phyloP scores from a whole-genome alignment of 805 yeast species.

The Sugiyamaella mastotermitis region DNA sequence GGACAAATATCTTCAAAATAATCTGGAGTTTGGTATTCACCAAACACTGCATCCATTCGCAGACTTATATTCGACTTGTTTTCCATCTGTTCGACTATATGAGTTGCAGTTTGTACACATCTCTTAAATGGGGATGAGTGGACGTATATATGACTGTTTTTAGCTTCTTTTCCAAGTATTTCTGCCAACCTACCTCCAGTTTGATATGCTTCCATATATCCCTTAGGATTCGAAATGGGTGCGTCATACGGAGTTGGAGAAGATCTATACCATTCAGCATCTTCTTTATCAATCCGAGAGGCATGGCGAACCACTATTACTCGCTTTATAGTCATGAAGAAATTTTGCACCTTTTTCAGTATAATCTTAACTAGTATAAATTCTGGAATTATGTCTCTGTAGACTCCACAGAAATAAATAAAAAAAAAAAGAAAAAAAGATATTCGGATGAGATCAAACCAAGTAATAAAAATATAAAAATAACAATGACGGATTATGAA shows the following conservation, averaged over 20 bases:
- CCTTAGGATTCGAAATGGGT: constrained; percentile 28
- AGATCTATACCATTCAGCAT: constrained; percentile 27
- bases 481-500: no score
- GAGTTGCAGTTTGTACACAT: constrained; percentile 32
- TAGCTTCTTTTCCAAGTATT: constrained; percentile 12
- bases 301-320: constrained; percentile 32
- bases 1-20: constrained; percentile 30
- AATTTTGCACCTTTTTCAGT: no score
- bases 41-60: constrained; percentile 30
- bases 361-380: no score
- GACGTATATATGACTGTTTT: constrained; percentile 11
- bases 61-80: constrained; percentile 2
- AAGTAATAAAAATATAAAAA: no score
- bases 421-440: no score
- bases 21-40: constrained; percentile 36
- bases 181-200: constrained; percentile 18
- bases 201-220: constrained; percentile 25
- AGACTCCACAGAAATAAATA: no score
- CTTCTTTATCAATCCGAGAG: constrained; percentile 28
- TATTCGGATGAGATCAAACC: no score
- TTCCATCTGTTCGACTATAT: constrained; percentile 21
- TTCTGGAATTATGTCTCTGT: no score
- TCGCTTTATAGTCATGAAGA: constrained; percentile 13
- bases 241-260: constrained; percentile 35
- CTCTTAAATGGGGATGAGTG: constrained; percentile 34